Conservation (phyloP, 257 asterid species). For the Solanum bulbocastanum region DNA sequence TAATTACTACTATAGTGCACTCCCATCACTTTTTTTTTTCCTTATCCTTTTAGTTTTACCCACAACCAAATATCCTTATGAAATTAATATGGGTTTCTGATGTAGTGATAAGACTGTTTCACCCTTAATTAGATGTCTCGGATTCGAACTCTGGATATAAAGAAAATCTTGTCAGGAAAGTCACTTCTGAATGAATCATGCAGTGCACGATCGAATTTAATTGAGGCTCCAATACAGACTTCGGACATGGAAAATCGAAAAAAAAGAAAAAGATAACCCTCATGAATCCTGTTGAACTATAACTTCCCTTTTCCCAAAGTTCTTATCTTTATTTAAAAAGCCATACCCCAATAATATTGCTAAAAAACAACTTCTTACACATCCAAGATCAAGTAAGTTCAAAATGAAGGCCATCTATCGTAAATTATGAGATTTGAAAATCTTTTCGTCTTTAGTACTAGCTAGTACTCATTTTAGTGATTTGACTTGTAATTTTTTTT, state of each 20-base stretch:
- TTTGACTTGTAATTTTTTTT: not conserved
- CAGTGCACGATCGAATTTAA: too few relatives aligned
- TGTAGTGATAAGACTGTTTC: rapidly evolving
- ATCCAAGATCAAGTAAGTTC: not conserved
- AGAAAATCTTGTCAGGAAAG: rapidly evolving
- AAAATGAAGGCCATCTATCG: not conserved
- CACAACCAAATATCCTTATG: not conserved
- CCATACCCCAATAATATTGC: not conserved
- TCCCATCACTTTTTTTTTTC: slow-evolving; percentile 19
- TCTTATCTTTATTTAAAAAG: not conserved
- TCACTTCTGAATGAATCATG: rapidly evolving
- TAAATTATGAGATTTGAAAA: not conserved
- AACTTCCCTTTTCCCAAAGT: not conserved
- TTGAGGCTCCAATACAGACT: too few relatives aligned
- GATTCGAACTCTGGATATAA: too few relatives aligned
- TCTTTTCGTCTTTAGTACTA: too few relatives aligned
- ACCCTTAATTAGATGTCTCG: too few relatives aligned
- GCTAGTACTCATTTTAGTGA: not conserved
- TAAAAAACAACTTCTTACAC: not conserved
- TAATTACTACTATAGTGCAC: not conserved
- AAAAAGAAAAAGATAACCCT: not conserved
- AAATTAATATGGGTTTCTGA: not conserved
- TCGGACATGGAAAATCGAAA: too few relatives aligned
- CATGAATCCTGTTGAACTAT: not conserved
- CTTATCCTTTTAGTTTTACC: slow-evolving; percentile 19